Evolutionary conservation across 2,329 filamentous ascomycete species (phyloP), one percentile per base, ranked within the genome.

Genomic region (Bipolaris gigantea): DNA sequence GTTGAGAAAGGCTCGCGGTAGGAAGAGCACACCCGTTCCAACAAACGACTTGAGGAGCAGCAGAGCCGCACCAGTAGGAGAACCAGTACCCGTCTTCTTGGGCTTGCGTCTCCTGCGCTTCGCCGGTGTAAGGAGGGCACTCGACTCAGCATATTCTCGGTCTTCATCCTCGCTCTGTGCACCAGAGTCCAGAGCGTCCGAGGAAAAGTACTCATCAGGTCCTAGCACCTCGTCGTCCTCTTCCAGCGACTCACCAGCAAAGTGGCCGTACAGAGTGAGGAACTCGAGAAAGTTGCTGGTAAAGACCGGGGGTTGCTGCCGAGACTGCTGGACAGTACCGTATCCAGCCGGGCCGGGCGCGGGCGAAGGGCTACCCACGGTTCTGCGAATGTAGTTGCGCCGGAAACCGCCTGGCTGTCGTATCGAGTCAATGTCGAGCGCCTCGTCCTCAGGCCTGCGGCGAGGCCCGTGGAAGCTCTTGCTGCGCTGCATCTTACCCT

Each of bases 241-340:
- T 73, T 97, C 92, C 11, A 99, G 83, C 71, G 96, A 89, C 75
- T 99, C 94, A 76, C 94, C 94, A 2, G 94, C 94, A 72, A 99
- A 99, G 76, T 99, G 94, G 4, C 94, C 94, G 66, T 97, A 99
- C 27, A 99, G 83, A 7, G 90, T 92, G 46, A 99, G 74, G 67
- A 99, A 99, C 73, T 99, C 95, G 55, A 99, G 84, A 72, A 99
- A 99, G 75, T 89, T 99, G 62, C 84, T 92, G 0, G 94, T 97
- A 54, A 96, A 86, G 25, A 69, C 63, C 11, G 62, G 64, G 18
- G 65, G 66, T 30, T 68, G 69, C 30, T 59, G 61, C 2, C 64
- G 59, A 18, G 61, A 48, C 39, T 63, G 62, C 4, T 60, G 60
- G 13, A 65, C 50, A 63, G 70, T 76, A 65, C 71, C 72, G 35